These are phyloP conservation scores for Chlamydomonas schloesseri DNA, from an alignment of 139 green algal species.

Conservation along the genomic window DNA sequence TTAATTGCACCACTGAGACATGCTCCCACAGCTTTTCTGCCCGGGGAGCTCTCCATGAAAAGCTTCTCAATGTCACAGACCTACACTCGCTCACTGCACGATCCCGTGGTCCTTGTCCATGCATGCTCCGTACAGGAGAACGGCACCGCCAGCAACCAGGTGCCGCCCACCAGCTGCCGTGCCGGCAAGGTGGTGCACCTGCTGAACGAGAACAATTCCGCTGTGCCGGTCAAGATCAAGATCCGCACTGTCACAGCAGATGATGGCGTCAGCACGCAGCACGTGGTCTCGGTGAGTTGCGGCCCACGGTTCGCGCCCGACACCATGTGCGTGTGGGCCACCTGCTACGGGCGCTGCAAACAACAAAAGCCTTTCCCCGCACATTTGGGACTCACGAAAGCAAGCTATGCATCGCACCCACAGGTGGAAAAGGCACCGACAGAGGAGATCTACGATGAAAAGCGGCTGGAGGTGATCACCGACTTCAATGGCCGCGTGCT, in stretches of 20 bases:
- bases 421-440: background rate
- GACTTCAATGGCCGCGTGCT: background rate
- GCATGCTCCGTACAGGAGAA: constrained; percentile 4
- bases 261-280: too few relatives aligned
- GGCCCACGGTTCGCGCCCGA: too few relatives aligned
- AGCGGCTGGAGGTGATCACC: background rate
- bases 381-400: too few relatives aligned
- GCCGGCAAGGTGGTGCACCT: constrained; percentile 54
- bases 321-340: too few relatives aligned
- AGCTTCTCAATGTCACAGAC: too few relatives aligned
- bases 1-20: background rate
- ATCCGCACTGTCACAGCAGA: background rate
- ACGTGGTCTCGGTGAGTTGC: too few relatives aligned
- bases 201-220: constrained; percentile 26
- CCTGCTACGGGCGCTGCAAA: too few relatives aligned
- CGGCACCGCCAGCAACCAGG: background rate
- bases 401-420: background rate
- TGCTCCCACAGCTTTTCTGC: too few relatives aligned
- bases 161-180: constrained; percentile 45
- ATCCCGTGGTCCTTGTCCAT: too few relatives aligned
- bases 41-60: too few relatives aligned
- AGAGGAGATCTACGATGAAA: background rate
- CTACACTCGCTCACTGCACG: too few relatives aligned
- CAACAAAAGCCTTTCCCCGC: too few relatives aligned
- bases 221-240: constrained; percentile 41